phyloP scores from a whole-genome alignment of 352 stramenopile species.

The Pythium brassicae region DNA sequence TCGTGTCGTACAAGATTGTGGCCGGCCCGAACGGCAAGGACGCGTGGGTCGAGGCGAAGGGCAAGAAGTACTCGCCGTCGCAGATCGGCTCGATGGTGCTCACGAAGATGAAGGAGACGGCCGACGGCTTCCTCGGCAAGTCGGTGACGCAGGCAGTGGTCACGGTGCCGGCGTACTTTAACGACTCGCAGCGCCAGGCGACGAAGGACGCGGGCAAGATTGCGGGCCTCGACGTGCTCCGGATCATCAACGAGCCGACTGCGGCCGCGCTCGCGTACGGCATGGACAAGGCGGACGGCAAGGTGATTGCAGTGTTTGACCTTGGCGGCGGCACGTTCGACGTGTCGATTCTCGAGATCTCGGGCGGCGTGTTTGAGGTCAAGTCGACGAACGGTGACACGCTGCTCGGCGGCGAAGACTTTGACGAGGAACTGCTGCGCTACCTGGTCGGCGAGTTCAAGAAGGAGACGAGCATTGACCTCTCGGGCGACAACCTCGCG shows the following conservation, averaged over 20 bases:
- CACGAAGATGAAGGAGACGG: constrained; percentile 98
- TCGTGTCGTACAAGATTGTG: constrained; percentile 61
- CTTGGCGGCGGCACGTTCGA: constrained; percentile 98
- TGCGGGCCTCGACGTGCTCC: constrained; percentile 95
- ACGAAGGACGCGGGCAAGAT: constrained; percentile 99
- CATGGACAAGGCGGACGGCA: constrained; percentile 90
- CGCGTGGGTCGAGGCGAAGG: constrained; percentile 89
- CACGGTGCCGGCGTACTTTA: constrained; percentile 99
- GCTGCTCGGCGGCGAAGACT: constrained; percentile 92
- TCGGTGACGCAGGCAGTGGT: constrained; percentile 96
- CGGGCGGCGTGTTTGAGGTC: constrained; percentile 94
- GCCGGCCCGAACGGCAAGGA: constrained; percentile 64
- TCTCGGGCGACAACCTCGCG: constrained; percentile 71
- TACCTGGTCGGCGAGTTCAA: constrained; percentile 90
- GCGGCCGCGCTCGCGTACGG: constrained; percentile 95
- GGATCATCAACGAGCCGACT: constrained; percentile 99
- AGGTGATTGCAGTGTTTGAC: constrained; percentile 96
- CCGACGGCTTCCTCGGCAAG: constrained; percentile 97
- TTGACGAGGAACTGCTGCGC: constrained; percentile 91
- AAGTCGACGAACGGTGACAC: constrained; percentile 97
- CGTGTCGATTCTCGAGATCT: constrained; percentile 98
- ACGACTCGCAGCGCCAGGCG: constrained; percentile 98
- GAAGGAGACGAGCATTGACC: constrained; percentile 75
- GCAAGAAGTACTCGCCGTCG: constrained; percentile 95
- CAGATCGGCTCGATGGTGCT: constrained; percentile 99